Evolutionary conservation across 2,329 filamentous ascomycete species (phyloP).

Genomic region (Ophiostoma ips): DNA sequence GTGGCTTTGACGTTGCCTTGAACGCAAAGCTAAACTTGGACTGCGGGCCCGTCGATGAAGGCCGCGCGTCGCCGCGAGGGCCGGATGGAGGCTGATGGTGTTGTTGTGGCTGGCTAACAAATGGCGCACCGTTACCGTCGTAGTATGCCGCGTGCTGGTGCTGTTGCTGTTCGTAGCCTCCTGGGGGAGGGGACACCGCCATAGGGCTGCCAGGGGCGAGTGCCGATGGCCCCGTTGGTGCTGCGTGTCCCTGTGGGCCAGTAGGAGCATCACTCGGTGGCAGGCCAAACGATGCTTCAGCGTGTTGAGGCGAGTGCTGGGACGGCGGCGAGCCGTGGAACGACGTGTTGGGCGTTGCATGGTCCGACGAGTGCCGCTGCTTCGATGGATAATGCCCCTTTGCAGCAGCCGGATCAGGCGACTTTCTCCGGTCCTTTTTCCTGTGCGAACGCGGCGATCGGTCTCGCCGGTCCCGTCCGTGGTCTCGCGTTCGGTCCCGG

Average conservation of each 20-base stretch:
- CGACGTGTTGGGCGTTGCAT: slow-evolving; percentile 27
- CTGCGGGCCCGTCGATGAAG: slow-evolving; percentile 31
- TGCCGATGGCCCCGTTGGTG: slow-evolving; percentile 41
- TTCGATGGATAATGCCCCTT: slow-evolving; percentile 25
- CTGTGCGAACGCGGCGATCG: background rate
- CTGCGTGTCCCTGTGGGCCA: slow-evolving; percentile 36
- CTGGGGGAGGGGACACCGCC: slow-evolving; percentile 11
- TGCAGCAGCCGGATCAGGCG: slow-evolving; percentile 25
- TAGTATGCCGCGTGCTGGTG: slow-evolving; percentile 5
- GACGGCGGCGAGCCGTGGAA: slow-evolving; percentile 31
- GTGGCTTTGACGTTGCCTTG: slow-evolving; percentile 54
- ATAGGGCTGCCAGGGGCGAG: slow-evolving; percentile 8
- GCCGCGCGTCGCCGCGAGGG: too few relatives aligned
- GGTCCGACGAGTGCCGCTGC: slow-evolving; percentile 6
- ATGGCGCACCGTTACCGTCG: slow-evolving; percentile 6
- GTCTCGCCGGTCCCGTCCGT: background rate
- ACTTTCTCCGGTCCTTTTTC: slow-evolving; percentile 23
- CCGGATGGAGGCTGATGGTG: slow-evolving; percentile 18
- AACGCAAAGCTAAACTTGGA: slow-evolving; percentile 88
- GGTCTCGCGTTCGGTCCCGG: too few relatives aligned
- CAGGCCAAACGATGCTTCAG: slow-evolving; percentile 29
- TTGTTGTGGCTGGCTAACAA: background rate
- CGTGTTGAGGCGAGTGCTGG: slow-evolving; percentile 28
- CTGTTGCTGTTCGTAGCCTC: slow-evolving; percentile 15
- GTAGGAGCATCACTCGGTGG: slow-evolving; percentile 45